A percentile compares a stretch with the other conserved stretches of the same genome.
phyloP scores from a whole-genome alignment of 2,329 filamentous ascomycete species.

The Aspergillus sp. region DNA sequence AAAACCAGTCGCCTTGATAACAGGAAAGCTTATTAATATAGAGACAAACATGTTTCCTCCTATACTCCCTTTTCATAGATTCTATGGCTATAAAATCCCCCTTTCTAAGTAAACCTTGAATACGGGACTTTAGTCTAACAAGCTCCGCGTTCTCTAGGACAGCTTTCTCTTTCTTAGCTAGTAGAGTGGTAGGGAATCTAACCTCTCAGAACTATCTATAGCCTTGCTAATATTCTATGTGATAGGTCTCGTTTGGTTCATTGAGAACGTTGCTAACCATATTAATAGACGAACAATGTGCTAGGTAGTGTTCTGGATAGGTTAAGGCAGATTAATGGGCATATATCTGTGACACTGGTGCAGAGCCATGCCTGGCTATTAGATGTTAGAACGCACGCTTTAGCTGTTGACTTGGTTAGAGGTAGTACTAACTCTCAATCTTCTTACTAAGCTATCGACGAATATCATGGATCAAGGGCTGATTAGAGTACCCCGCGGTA shows the following conservation, averaged over 20 bases:
- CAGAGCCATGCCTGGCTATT: slow-evolving; percentile 27
- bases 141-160: slow-evolving; percentile 11
- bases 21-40: slow-evolving; percentile 17
- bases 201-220: slow-evolving; percentile 21
- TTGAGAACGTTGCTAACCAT: slow-evolving; percentile 25
- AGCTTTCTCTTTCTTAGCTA: slow-evolving; percentile 20
- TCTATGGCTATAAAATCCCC: not conserved
- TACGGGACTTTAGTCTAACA: no score
- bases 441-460: no score
- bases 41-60: slow-evolving; percentile 20
- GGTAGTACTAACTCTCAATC: no score
- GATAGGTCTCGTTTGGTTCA: slow-evolving; percentile 22
- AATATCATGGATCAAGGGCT: no score
- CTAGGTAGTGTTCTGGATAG: slow-evolving; percentile 25
- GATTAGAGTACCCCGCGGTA: no score
- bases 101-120: no score
- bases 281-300: slow-evolving; percentile 27
- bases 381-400: no score
- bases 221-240: slow-evolving; percentile 25
- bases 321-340: slow-evolving; percentile 20
- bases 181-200: slow-evolving; percentile 20
- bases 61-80: slow-evolving; percentile 21
- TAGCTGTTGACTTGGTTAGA: no score
- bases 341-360: slow-evolving; percentile 28
- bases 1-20: slow-evolving; percentile 24